Evolutionary conservation across 164 flowering plant genomes (phyloP), one percentile per base, ranked within the genome.

Genomic region (Nymphaea colorata): DNA sequence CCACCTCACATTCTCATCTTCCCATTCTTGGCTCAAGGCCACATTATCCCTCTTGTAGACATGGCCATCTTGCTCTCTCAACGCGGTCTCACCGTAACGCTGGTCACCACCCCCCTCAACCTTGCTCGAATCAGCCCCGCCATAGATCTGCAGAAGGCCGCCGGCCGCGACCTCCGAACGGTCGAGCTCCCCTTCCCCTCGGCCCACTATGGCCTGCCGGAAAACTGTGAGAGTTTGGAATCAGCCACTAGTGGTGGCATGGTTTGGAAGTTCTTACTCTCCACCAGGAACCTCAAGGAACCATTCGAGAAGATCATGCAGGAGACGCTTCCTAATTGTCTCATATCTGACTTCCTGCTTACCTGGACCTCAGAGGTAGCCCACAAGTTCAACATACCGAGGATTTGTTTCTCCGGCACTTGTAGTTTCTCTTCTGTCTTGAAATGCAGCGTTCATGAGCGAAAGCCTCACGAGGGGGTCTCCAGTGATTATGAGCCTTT

Each of bases 21-120:
- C 43, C 89, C 89, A 0, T 41, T 79, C 64, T 68, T 81, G 80
- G 86, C 83, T 18, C 70, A 67, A 0, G 87, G 89, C 64, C 86
- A 85, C 71, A 75, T 75, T 73, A 76, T 85, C 42, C 93, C 89
- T 11, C 64, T 69, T 6, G 4, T 80, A 0, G 89, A 84, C 79
- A 74, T 84, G 64, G 93, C 89, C 53, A 76, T 70, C 55, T 75
- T 85, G 0, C 82, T 87, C 59, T 75, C 81, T 2, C 15, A 71
- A 2, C 79, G 74, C 3, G 93, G 90, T 4, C 71, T 79, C 0
- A 78, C 77, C 16, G 12, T 78, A 57, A 79, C 88, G 53, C 67
- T 87, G 3, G 51, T 86, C 78, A 77, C 84, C 70, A 85, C 91
- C 16, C 81, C 83, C 43, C 25, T 43, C 18, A 76, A 80, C 57